Base-by-base conservation (phyloP, 1,284 basidiomycete genomes). In the Heterobasidion irregulare region DNA sequence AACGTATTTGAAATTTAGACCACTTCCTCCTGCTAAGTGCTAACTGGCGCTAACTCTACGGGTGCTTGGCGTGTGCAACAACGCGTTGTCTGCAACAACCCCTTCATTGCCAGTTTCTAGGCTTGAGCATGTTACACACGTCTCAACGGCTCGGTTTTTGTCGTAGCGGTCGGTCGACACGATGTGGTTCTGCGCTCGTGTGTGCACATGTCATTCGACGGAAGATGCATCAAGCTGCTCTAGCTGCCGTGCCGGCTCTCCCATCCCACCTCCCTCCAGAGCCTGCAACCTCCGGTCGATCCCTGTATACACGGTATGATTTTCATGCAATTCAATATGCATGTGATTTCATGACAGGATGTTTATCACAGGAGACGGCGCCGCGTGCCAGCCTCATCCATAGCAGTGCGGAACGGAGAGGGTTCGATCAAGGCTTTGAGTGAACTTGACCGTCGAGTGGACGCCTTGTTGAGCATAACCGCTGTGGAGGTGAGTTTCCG, bases 401-500 rank as follows among this genome's bases (percentile, higher is more conserved):
- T 53, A 26, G 10, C 41, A 5, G 33, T 57, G 19, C 26, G 18
- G 16, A 35, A 49, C 2, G 35, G 16, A 13, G 36, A 50, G 35
- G 12, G n/a, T 4, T 50, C 26, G 26, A 15, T 32, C 18, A 34
- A 8, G 1, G 10, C 46, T 13, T 5, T 18, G n/a, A 58, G 58
- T 36, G 72, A 75, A 56, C 63, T 80, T 12, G 70, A 72, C 26
- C 65, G 67, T 38, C 64, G 71, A 8, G 72, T 79, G 1, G 63
- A 70, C 48, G 71, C 66, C 1, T 59, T 79, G 53, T 70, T 72
- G 35, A 67, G 70, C 41, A 66, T 69, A 26, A 68, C 70, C 5
- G 46, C 45, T 12, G 41, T 35, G 8, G 45, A 61, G 57, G 56
- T 60, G 50, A 19, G 52, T 45, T 18, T 12, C 35, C 43, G 35